phyloP scores from a whole-genome alignment of 495 filamentous ascomycete species.

The Penicillium arizonense region DNA sequence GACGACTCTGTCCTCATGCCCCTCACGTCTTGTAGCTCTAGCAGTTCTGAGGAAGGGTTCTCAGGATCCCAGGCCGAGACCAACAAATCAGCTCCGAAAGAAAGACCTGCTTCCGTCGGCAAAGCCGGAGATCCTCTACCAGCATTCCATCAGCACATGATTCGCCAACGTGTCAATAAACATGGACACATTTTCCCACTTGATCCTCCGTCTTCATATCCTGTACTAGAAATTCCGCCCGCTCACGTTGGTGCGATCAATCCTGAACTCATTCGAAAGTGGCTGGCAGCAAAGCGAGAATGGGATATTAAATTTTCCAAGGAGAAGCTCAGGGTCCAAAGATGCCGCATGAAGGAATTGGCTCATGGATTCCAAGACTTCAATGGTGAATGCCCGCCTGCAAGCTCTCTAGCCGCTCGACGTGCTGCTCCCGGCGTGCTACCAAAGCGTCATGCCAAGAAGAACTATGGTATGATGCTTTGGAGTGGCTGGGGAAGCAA shows the following conservation, averaged over 20 bases:
- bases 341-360: slow-evolving; percentile 67
- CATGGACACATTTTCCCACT: slow-evolving; percentile 70
- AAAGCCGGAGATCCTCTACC: slow-evolving; percentile 82
- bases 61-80: slow-evolving; percentile 16
- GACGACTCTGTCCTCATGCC: slow-evolving; percentile 75
- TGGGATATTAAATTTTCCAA: slow-evolving; percentile 71
- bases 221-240: slow-evolving; percentile 57
- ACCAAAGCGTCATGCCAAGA: slow-evolving; percentile 47
- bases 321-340: slow-evolving; percentile 65
- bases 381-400: slow-evolving; percentile 74
- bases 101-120: slow-evolving; percentile 52
- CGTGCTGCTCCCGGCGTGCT: slow-evolving; percentile 51
- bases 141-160: slow-evolving; percentile 78
- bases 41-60: slow-evolving; percentile 29
- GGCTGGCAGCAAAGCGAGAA: slow-evolving; percentile 67
- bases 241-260: slow-evolving; percentile 77
- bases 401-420: slow-evolving; percentile 76
- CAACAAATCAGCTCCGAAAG: slow-evolving; percentile 13
- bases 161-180: slow-evolving; percentile 79
- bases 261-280: slow-evolving; percentile 73
- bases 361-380: slow-evolving; percentile 66
- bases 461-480: slow-evolving; percentile 72
- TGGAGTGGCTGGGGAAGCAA: slow-evolving; percentile 87
- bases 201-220: slow-evolving; percentile 57
- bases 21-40: slow-evolving; percentile 58